These are phyloP conservation scores for Cryptococcus wingfieldii DNA, from an alignment of 1,284 basidiomycete genomes.

Conservation along the genomic window DNA sequence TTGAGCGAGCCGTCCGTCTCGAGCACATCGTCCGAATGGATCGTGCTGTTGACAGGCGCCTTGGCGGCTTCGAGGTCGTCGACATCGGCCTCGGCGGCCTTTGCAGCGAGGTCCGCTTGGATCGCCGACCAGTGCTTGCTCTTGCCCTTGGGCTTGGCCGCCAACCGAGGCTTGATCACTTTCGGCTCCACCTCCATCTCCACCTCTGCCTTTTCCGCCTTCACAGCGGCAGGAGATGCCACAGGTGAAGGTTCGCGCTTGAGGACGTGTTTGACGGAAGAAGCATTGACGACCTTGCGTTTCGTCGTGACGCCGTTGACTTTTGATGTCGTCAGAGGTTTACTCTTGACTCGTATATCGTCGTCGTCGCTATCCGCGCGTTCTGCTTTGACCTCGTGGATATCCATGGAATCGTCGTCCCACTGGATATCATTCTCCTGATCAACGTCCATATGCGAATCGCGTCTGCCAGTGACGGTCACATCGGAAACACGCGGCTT, in stretches of 20 bases:
- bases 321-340: conserved; percentile 25
- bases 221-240: conserved; percentile 1
- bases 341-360: conserved; percentile 19
- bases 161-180: conserved; percentile 20
- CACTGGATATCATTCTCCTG: conserved; percentile 36
- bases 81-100: conserved; percentile 29
- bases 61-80: conserved; percentile 35
- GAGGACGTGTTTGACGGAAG: conserved; percentile 45
- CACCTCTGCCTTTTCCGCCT: not conserved
- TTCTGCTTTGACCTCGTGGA: conserved; percentile 46
- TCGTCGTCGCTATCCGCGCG: conserved; percentile 47
- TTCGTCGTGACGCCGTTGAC: conserved; percentile 25
- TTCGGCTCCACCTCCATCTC: conserved; percentile 24
- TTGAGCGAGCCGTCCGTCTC: conserved; percentile 72
- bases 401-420: conserved; percentile 30
- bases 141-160: conserved; percentile 23
- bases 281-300: conserved; percentile 48
- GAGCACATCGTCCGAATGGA: conserved; percentile 49
- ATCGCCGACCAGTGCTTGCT: conserved; percentile 63
- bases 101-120: conserved; percentile 54
- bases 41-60: conserved; percentile 46
- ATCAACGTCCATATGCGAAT: conserved; percentile 7
- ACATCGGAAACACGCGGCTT: conserved; percentile 42
- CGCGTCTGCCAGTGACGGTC: conserved; percentile 19
- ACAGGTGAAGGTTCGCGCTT: conserved; percentile 38